A percentile compares a stretch with the other conserved stretches of the same genome.
These are phyloP conservation scores for Spongospora subterranea DNA, from an alignment of 208 protist species.

Conservation along the genomic window DNA sequence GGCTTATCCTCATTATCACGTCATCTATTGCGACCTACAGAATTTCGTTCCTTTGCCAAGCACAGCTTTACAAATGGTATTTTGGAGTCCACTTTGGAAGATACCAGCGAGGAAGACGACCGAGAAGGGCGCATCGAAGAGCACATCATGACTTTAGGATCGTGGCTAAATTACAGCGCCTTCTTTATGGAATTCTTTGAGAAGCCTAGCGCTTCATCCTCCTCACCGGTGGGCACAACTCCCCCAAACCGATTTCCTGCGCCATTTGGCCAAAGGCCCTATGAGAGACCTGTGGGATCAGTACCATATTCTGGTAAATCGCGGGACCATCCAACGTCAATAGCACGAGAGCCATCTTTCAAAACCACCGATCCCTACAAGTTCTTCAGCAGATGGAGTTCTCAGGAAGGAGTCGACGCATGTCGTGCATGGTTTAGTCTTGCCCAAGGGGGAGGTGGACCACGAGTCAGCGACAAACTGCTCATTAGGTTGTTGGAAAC, in stretches of 20 bases:
- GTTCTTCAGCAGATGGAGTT: neutral
- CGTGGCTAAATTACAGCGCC: neutral
- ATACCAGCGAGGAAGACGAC: neutral
- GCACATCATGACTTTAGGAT: too few species aligned
- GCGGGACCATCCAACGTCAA: neutral
- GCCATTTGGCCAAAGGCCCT: neutral
- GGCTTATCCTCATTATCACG: too few species aligned
- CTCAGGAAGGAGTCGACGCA: neutral
- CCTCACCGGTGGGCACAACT: neutral
- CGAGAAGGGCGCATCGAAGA: too few species aligned
- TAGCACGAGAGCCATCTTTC: too few species aligned
- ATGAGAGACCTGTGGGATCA: neutral
- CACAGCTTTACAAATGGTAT: neutral
- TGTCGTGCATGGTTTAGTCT: neutral
- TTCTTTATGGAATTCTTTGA: neutral
- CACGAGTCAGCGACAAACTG: neutral
- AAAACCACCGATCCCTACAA: conserved; percentile 1
- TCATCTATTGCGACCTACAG: neutral
- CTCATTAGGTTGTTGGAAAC: neutral
- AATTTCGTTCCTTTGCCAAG: neutral
- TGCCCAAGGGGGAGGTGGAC: neutral
- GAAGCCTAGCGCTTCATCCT: neutral
- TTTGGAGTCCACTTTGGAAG: neutral
- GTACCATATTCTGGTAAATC: neutral
- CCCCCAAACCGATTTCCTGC: neutral